phyloP scores from a whole-genome alignment of 2,329 filamentous ascomycete genomes.

The Fusarium sp. region DNA sequence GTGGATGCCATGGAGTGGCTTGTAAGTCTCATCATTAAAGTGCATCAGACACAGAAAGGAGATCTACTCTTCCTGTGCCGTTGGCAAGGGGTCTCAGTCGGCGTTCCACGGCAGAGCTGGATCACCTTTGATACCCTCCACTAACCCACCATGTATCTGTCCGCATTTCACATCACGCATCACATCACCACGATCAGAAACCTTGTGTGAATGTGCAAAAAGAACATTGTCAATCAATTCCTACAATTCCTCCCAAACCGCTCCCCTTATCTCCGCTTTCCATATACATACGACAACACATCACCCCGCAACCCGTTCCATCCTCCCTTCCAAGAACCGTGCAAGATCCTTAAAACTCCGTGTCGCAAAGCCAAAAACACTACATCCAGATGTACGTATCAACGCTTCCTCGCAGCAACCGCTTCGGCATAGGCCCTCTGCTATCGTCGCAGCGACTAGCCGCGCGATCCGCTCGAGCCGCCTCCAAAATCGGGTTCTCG shows the following conservation, averaged over 20 bases:
- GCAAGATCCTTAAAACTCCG: constrained; percentile 56
- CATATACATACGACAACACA: constrained; percentile 46
- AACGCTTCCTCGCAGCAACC: constrained; percentile 29
- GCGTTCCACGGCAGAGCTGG: no score
- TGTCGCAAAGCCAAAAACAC: constrained; percentile 58
- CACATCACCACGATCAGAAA: neutral
- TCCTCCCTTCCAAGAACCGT: constrained; percentile 47
- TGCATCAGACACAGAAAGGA: no score
- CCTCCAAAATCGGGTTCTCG: constrained; percentile 75
- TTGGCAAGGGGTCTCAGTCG: no score
- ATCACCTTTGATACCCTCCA: no score
- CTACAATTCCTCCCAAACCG: constrained; percentile 45
- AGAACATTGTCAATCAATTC: constrained; percentile 47
- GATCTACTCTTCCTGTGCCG: no score
- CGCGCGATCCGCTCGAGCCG: constrained; percentile 49
- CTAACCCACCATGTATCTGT: no score
- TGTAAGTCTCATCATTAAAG: no score
- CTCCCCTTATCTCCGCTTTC: constrained; percentile 37
- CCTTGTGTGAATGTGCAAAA: constrained; percentile 36
- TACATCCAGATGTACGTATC: constrained; percentile 57
- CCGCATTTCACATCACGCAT: neutral
- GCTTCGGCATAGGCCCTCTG: constrained; percentile 12
- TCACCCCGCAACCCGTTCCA: constrained; percentile 22
- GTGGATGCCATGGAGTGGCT: no score
- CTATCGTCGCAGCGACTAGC: constrained; percentile 43